Evolutionary conservation across 768 basidiomycete species (phyloP), one percentile per base, ranked within the genome.

Genomic region (Leccinum longicurvipes): DNA sequence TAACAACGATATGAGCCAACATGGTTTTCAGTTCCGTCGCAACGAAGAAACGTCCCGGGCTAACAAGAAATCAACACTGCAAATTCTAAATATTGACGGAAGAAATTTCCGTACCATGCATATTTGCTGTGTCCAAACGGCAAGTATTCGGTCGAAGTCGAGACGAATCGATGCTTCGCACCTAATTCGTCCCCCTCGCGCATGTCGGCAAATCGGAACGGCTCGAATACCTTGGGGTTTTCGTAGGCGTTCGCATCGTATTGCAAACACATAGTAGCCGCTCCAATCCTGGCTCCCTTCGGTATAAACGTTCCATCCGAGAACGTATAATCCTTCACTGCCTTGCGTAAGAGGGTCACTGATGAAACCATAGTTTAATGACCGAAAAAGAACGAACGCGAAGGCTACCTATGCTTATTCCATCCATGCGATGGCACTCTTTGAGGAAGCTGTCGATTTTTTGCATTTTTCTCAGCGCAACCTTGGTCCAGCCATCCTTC

Each of bases 341-440:
- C 47, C 12, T 49, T 49, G 29, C 47, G 47, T 7, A 21, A 32
- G 12, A 49, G 12, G 47, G 17, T n/a, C n/a, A 31, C 47, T 49
- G 8, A 15, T 2, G 14, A 24, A 29, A 12, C 7, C 28, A 29
- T 27, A 27, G 14, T 11, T 11, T 2, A 41, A 6, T 27, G 6
- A 5, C 8, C 15, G 14, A 45, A 9, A 19, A 21, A n/a, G 3
- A 49, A 31, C 7, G 14, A 32, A 29, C 2, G 31, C 4, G 28
- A 23, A 9, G 34, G n/a, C 3, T 23, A 56, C 55, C 10, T 10
- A 27, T 10, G 11, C 10, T 10, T 4, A 57, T 7, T 25, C 59
- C 50, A 28, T 56, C 50, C 4, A 61, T 17, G 23, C 59, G 59
- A 9, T 55, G 52, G 10, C 52, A 60, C 6, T 60, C 59, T 28